These are phyloP conservation scores for Emmonsiellopsis sp. DNA, from an alignment of 2,329 filamentous ascomycete genomes.

Conservation along the genomic window DNA sequence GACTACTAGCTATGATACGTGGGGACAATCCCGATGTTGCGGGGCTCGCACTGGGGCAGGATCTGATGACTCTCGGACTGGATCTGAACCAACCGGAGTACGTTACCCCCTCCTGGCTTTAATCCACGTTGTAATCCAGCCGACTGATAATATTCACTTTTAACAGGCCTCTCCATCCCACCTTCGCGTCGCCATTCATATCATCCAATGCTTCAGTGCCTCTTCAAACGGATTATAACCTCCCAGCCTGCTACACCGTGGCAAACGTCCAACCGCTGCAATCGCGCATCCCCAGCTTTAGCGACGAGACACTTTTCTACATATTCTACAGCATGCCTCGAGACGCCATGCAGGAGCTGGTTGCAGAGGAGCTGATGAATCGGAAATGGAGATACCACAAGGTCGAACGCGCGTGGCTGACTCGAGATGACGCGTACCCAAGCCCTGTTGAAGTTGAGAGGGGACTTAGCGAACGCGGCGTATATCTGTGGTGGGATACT, in stretches of 20 bases:
- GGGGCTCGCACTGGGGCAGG: conserved; percentile 53
- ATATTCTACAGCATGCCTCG: conserved; percentile 62
- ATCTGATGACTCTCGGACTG: conserved; percentile 54
- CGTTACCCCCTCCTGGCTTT: conserved; percentile 16
- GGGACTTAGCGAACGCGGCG: conserved; percentile 41
- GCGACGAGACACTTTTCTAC: conserved; percentile 57
- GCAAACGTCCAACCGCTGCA: conserved; percentile 56
- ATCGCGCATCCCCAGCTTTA: conserved; percentile 50
- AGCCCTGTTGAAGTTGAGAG: conserved; percentile 41
- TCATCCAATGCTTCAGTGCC: conserved; percentile 48
- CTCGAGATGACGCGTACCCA: conserved; percentile 39
- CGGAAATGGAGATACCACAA: conserved; percentile 47
- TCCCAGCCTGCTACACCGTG: conserved; percentile 57
- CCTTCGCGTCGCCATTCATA: conserved; percentile 55
- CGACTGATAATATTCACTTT: conserved; percentile 12
- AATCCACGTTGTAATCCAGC: background rate
- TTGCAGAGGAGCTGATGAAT: conserved; percentile 52
- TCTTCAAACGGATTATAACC: conserved; percentile 53
- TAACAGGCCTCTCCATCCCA: conserved; percentile 51
- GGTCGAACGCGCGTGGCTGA: conserved; percentile 44
- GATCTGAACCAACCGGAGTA: conserved; percentile 56
- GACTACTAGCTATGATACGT: conserved; percentile 50
- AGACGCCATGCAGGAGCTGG: conserved; percentile 57
- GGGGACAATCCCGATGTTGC: conserved; percentile 44
- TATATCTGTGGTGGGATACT: conserved; percentile 44